Percentiles rank a stretch among this genome's conserved stretches.
phyloP scores from a whole-genome alignment of 2,329 filamentous ascomycete species.

The Emmonsiellopsis sp. region DNA sequence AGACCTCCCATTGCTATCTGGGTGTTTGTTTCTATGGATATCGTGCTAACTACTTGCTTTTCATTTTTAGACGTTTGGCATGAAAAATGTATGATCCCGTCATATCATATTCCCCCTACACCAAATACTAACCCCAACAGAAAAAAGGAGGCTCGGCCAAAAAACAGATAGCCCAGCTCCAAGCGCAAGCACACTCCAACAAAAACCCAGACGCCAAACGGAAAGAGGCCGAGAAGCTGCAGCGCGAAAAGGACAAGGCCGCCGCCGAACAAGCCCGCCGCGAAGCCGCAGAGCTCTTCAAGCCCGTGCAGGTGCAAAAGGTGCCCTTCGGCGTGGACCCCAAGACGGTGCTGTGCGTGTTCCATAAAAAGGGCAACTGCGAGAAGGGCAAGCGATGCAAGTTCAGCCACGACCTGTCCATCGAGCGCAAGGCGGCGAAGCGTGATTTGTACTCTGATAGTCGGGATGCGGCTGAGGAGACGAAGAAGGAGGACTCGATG shows the following conservation, averaged over 20 bases:
- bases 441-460: slow-evolving; percentile 82
- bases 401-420: slow-evolving; percentile 82
- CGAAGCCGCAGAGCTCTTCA: slow-evolving; percentile 75
- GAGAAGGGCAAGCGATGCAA: slow-evolving; percentile 98
- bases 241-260: slow-evolving; percentile 77
- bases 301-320: slow-evolving; percentile 92
- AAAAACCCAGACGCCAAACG: slow-evolving; percentile 82
- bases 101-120: not conserved
- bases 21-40: not conserved
- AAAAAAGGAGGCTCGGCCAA: slow-evolving; percentile 92
- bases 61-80: slow-evolving; percentile 70
- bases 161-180: slow-evolving; percentile 79
- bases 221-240: slow-evolving; percentile 56
- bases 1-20: slow-evolving; percentile 1
- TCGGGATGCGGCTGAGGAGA: slow-evolving; percentile 60
- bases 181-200: slow-evolving; percentile 61
- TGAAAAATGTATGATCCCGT: slow-evolving; percentile 68
- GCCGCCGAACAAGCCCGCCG: slow-evolving; percentile 76
- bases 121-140: slow-evolving; percentile 19
- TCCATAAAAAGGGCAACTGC: slow-evolving; percentile 94
- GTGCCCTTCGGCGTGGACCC: slow-evolving; percentile 96
- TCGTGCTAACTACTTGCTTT: slow-evolving; percentile 13
- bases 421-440: slow-evolving; percentile 90
- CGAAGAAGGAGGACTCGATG: slow-evolving; percentile 82
- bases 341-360: slow-evolving; percentile 93